Evolutionary conservation across 1,284 basidiomycete species (phyloP), one percentile per base, ranked within the genome.

Genomic region (Trametes sp.): DNA sequence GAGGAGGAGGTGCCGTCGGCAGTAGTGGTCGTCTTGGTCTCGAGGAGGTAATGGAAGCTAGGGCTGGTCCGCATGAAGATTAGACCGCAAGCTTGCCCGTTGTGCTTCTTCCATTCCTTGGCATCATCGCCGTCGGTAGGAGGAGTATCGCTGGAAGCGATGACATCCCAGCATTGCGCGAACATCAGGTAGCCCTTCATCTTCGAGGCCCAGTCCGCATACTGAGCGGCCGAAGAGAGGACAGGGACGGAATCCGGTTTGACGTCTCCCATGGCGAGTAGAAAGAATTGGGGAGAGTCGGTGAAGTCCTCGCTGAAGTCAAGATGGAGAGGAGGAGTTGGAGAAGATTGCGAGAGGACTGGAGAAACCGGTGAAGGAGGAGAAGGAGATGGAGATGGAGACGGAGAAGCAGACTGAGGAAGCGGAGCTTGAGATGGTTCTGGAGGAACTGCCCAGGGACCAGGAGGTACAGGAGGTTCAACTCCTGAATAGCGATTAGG

Each of bases 231-330:
- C 5, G 53, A 54, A 42, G 53, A 33, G 49, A 50, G 49, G 29
- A 35, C 19, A 50, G 49, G 49, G n/a, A 50, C 31, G 3, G 49
- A 33, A 21, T 50, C 49, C 16, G 41, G 38, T 16, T 54, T 54
- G 31, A 56, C n/a, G 19, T 56, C 54, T 24, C 54, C 54, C 54
- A 56, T 56, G 21, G 31, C 31, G 28, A 33, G 26, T 14, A 56
- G 26, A 29, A 54, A 29, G 41, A 44, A 54, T n/a, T 54, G 41
- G 38, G 38, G 24, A 31, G 53, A 54, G 26, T 54, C 53, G 38
- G 28, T 36, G 41, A 44, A 54, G 26, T 54, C 53, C 19, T 45
- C 41, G 26, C 8, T 16, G 53, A 45, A 54, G 38, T 44, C 41
- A 29, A 45, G 38, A 41, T 13, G 4, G 38, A 41, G 16, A 8